Percentiles rank a stretch among this genome's conserved stretches.
These are phyloP conservation scores for Ceratobasidium sp. DNA, from an alignment of 1,284 basidiomycete genomes.

Conservation along the genomic window DNA sequence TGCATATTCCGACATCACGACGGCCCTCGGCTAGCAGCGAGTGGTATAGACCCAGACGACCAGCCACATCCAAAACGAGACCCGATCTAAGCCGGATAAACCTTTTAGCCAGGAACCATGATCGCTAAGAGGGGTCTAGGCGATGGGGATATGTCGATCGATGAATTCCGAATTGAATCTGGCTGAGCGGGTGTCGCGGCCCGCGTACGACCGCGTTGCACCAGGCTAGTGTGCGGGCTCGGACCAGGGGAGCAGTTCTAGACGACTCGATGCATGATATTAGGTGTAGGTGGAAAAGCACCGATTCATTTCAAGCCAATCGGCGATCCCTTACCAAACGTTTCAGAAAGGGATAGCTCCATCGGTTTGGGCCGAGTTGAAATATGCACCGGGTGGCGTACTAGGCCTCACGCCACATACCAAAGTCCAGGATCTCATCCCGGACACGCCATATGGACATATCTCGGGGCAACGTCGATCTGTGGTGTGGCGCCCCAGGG, in stretches of 20 bases:
- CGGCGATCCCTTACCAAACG: neutral
- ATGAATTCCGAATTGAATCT: slow-evolving; percentile 12
- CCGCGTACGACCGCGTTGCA: no score
- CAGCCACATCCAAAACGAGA: no score
- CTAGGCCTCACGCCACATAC: neutral
- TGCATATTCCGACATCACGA: no score
- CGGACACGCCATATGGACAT: neutral
- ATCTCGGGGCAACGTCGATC: slow-evolving; percentile 2
- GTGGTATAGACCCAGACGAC: no score
- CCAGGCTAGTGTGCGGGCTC: no score
- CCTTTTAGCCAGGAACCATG: no score
- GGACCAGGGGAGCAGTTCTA: neutral
- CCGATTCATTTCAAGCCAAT: slow-evolving; percentile 21
- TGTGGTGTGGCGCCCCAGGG: slow-evolving; percentile 9
- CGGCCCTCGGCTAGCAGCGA: no score
- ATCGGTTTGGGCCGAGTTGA: neutral
- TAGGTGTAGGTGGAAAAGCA: no score
- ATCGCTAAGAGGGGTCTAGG: neutral
- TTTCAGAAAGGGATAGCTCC: slow-evolving; percentile 5
- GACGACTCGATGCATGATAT: no score
- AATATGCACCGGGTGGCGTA: neutral
- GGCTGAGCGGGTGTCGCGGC: no score
- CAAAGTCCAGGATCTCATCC: no score
- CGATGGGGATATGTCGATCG: slow-evolving; percentile 6
- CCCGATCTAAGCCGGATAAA: slow-evolving; percentile 8